Base-by-base conservation (phyloP, 768 basidiomycete genomes). In the Thelephora ganbajun region DNA sequence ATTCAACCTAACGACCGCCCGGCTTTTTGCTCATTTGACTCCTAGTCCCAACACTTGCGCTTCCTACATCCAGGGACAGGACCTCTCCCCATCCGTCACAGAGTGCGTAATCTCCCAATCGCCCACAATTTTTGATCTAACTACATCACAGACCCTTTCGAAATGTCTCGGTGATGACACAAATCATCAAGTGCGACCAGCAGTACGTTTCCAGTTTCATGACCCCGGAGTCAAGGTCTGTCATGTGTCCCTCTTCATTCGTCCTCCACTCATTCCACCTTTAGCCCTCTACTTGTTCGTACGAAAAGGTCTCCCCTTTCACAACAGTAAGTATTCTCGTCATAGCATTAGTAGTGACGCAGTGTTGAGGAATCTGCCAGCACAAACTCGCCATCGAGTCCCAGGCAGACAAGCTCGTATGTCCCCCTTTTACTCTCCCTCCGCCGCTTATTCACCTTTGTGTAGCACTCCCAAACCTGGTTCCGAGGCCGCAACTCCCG, bases 1-100 rank as follows among this genome's bases (percentile, higher is more conserved):
- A 11, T 45, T 20, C 19, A 23, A 9, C 39, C 44, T 34, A 45
- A 45, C 26, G 9, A 20, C 18, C 39, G 6, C 12, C 7, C 16
- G 9, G 16, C 39, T n/a, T 14, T 41, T 22, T 18, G 47, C 35
- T 11, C 33, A 35, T 23, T 45, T 50, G 33, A 49, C 26, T 49
- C 49, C 49, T 43, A 69, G 68, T 47, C 66, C 68, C 18, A 60
- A 54, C 53, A 62, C 63, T 49, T 44, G 63, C 34, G 45, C 56
- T 35, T 57, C 59, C 35, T 66, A 66, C 53, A 59, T 60, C 6
- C 43, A 48, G 6, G 45, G 53, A 13, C 44, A 47, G n/a, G 45
- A 50, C 48, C 48, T 51, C 54, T 50, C 55, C 33, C 50, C 45
- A 44, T 33, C 44, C 48, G 44, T 33, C 16, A 33, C 41, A 16